Evolutionary conservation across 176 grass and related monocot species (phyloP).

Genomic region (Juncus effusus): DNA sequence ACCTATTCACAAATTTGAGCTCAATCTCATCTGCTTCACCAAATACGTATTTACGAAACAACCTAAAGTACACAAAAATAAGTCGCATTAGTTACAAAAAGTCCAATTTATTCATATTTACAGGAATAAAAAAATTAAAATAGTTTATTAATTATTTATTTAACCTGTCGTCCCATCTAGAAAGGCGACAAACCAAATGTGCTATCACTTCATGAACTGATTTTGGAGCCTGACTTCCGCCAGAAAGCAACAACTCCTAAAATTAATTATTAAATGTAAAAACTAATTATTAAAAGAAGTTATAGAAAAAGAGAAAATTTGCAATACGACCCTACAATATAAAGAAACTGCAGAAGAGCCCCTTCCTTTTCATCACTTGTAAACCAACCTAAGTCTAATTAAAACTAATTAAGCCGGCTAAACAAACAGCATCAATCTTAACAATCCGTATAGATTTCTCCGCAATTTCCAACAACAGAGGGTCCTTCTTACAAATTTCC

Average conservation of each 20-base stretch:
- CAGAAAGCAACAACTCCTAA: constrained; percentile 89
- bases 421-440: too few relatives aligned
- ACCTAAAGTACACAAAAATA: constrained; percentile 43
- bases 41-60: constrained; percentile 94
- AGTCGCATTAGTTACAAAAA: too few relatives aligned
- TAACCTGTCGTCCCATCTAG: constrained; percentile 91
- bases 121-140: not conserved
- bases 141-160: not conserved
- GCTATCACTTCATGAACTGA: constrained; percentile 93
- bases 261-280: constrained; percentile 23
- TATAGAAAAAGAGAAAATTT: not conserved
- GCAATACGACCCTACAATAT: not conserved
- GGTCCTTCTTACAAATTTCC: too few relatives aligned
- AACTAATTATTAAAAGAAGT: not conserved
- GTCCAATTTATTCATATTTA: not conserved
- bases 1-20: constrained; percentile 99
- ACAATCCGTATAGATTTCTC: too few relatives aligned
- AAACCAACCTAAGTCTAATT: too few relatives aligned
- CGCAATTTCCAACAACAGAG: too few relatives aligned
- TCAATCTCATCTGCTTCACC: constrained; percentile 98
- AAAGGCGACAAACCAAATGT: constrained; percentile 82
- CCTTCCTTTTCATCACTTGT: too few relatives aligned
- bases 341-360: too few relatives aligned
- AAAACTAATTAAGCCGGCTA: too few relatives aligned
- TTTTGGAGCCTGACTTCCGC: constrained; percentile 81